phyloP scores from a whole-genome alignment of 148 eudicot genomes.

The Limonium bicolor region DNA sequence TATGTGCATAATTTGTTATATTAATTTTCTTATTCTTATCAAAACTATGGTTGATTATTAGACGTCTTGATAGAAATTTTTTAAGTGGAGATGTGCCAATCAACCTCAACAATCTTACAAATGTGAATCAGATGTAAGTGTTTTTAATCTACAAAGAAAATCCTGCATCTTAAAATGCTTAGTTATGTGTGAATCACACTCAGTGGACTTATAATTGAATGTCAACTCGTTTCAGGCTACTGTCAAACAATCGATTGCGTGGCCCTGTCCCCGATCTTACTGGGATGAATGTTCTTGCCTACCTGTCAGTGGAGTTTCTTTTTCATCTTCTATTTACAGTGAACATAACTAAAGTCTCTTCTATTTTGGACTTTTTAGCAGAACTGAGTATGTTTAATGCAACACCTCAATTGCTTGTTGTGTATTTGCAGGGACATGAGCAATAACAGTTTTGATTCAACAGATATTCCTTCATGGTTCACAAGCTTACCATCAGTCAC shows the following conservation, averaged over 20 bases:
- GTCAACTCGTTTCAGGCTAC: conserved; percentile 40
- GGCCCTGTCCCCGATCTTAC: conserved; percentile 54
- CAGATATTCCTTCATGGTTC: conserved; percentile 51
- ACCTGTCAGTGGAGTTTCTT: conserved; percentile 24
- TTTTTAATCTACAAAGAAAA: too few relatives aligned
- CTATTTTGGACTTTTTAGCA: too few relatives aligned
- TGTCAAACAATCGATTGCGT: conserved; percentile 39
- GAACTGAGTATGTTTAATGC: too few relatives aligned
- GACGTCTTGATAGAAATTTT: conserved; percentile 75
- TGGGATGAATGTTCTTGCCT: conserved; percentile 36
- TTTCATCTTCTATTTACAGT: too few relatives aligned
- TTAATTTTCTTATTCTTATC: not conserved
- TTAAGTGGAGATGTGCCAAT: conserved; percentile 42
- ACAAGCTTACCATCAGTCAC: conserved; percentile 34
- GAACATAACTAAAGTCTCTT: too few relatives aligned
- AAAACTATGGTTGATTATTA: conserved; percentile 13
- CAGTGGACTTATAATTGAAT: too few relatives aligned
- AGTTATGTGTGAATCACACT: too few relatives aligned
- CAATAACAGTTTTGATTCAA: conserved; percentile 39
- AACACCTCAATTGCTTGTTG: not conserved
- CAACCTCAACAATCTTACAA: conserved; percentile 41
- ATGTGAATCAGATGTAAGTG: conserved; percentile 42
- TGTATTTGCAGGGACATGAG: conserved; percentile 55
- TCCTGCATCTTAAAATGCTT: too few relatives aligned
- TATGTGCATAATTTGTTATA: not conserved